Base-by-base conservation (phyloP, 1,284 basidiomycete genomes). In the Leccinum fallax region DNA sequence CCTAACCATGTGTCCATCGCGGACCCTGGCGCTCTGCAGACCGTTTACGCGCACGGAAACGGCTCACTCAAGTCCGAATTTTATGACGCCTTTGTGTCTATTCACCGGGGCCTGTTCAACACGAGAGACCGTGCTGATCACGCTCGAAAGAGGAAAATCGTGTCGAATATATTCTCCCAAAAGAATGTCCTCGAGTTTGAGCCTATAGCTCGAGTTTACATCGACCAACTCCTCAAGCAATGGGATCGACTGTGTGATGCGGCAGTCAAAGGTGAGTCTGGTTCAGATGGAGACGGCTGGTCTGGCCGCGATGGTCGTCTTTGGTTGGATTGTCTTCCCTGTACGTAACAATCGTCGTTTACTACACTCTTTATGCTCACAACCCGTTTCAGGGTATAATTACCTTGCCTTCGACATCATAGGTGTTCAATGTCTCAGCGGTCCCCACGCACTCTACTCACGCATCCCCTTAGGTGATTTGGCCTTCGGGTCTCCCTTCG, bases 361-460 rank as follows among this genome's bases (percentile, higher is more conserved):
- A 10, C 38, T 8, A 9, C 5, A 28, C 3, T 56, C 46, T 16
- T 55, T 16, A 4, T 32, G 6, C 48, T 63, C 10, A 68, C 61
- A 40, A 15, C 54, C 13, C 61, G 80, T 4, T 77, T 78, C 67
- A 77, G 80, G 83, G 85, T 84, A 83, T 73, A 90, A 90, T 76
- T 90, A 90, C 73, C 88, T 95, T 53, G 93, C 92, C 0, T 97
- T 97, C 73, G 94, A 95, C 76, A 92, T 93, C 68, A 92, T 95
- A 57, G 85, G 83, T 81, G 66, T 43, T 57, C 40, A 4, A 32
- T 9, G 1, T 26, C 32, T 34, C 2, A n/a, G 15, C 32, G 11
- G 11, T 28, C 40, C 10, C 7, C 15, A 43, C 10, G 15, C 40
- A n/a, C 3, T 58, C 7, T 10, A 7, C 46, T 74, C 10, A 72